Conservation (phyloP, 73 alveolate species). For the Durusdinium trenchii region DNA sequence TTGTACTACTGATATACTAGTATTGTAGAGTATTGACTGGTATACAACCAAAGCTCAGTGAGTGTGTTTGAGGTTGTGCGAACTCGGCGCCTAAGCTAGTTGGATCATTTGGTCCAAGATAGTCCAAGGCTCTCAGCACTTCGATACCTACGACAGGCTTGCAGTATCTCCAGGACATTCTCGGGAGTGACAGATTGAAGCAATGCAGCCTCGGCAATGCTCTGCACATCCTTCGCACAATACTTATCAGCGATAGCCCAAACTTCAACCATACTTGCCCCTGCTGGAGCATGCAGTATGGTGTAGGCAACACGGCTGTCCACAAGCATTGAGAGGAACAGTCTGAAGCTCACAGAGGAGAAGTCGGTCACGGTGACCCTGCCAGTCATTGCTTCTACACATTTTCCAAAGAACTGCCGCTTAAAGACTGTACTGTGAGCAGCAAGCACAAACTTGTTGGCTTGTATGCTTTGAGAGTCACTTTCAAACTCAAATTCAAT, state of each 20-base stretch:
- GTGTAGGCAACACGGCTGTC: constrained; percentile 45
- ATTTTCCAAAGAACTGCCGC: constrained; percentile 16
- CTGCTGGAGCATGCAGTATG: background rate
- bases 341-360: background rate
- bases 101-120: no score
- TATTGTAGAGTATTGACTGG: no score
- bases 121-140: constrained; percentile 27
- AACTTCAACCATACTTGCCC: constrained; percentile 1
- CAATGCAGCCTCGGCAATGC: constrained; percentile 15
- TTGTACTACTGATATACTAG: no score
- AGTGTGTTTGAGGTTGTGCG: no score
- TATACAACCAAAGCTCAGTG: no score
- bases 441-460: constrained; percentile 26
- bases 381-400: constrained; percentile 41
- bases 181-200: background rate
- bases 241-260: constrained; percentile 52
- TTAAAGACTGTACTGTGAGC: constrained; percentile 14
- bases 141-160: background rate
- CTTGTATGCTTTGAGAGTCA: background rate
- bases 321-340: constrained; percentile 32
- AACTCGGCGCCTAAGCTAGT: no score
- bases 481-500: constrained; percentile 20
- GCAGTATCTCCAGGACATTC: constrained; percentile 17
- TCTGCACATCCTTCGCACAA: constrained; percentile 23
- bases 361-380: constrained; percentile 11